phyloP scores from a whole-genome alignment of 257 asterid species.

The Solanum infundibuliforme region DNA sequence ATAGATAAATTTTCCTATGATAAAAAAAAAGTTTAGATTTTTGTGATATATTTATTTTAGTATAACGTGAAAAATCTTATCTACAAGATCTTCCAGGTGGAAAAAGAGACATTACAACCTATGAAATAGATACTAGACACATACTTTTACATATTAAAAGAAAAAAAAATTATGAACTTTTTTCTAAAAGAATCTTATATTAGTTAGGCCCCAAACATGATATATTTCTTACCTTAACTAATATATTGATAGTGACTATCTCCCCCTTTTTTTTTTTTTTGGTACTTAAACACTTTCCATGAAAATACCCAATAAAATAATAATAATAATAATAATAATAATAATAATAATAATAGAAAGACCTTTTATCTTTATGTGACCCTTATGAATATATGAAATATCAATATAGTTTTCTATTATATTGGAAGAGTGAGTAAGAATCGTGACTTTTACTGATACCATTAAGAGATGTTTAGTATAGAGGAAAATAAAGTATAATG shows the following conservation, averaged over 20 bases:
- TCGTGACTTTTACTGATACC: neutral
- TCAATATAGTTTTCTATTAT: neutral
- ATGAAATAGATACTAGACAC: neutral
- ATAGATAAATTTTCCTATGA: neutral
- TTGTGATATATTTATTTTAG: neutral
- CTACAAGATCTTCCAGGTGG: slow-evolving; percentile 16
- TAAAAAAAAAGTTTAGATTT: neutral
- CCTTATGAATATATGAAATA: no score
- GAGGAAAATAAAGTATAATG: neutral
- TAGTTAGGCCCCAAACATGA: neutral
- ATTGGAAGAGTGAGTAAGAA: neutral
- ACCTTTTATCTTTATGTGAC: neutral
- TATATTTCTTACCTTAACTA: neutral
- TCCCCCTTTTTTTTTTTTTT: neutral
- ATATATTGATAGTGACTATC: neutral
- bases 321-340: neutral
- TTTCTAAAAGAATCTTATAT: neutral
- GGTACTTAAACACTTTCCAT: neutral
- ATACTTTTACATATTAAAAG: neutral
- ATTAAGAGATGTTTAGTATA: neutral
- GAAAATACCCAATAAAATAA: neutral
- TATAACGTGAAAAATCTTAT: slow-evolving; percentile 9
- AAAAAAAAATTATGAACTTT: neutral
- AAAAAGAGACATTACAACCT: neutral
- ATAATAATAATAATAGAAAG: neutral